These are phyloP conservation scores for Lichtheimia hyalospora DNA, from an alignment of 371 early-diverging fungal genomes.

Conservation along the genomic window DNA sequence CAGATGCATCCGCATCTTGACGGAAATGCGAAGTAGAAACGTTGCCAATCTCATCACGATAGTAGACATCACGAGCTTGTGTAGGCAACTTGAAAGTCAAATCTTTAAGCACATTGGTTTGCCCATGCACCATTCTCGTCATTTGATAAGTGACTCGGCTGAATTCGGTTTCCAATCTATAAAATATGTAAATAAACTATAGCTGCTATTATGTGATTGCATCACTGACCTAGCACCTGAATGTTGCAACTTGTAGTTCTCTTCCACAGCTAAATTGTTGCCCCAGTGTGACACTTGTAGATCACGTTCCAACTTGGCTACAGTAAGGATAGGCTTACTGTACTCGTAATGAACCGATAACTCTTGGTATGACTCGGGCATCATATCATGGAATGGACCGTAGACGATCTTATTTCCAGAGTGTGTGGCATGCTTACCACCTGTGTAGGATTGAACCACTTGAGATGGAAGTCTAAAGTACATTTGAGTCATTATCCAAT, in stretches of 20 bases:
- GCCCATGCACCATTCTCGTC: slow-evolving; percentile 41
- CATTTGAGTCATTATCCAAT: too few relatives aligned
- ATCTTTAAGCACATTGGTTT: slow-evolving; percentile 61
- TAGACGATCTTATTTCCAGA: slow-evolving; percentile 65
- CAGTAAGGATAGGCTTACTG: slow-evolving; percentile 64
- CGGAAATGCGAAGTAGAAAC: slow-evolving; percentile 88
- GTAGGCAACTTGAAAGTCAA: slow-evolving; percentile 64
- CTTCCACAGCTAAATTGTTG: slow-evolving; percentile 79
- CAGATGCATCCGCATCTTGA: slow-evolving; percentile 40
- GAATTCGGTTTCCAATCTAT: slow-evolving; percentile 74
- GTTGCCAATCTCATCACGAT: slow-evolving; percentile 94
- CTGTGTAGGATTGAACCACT: slow-evolving; percentile 44
- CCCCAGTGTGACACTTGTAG: slow-evolving; percentile 89
- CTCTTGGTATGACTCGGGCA: slow-evolving; percentile 49
- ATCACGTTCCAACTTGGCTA: slow-evolving; percentile 65
- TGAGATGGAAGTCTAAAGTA: slow-evolving; percentile 31
- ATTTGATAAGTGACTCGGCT: slow-evolving; percentile 72
- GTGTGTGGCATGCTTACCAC: slow-evolving; percentile 24
- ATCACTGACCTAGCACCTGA: slow-evolving; percentile 76
- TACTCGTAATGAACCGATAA: slow-evolving; percentile 65
- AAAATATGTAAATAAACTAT: neutral
- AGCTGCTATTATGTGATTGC: neutral
- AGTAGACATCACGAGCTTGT: slow-evolving; percentile 77
- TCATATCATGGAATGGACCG: slow-evolving; percentile 70
- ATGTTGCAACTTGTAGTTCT: slow-evolving; percentile 80